phyloP scores from a whole-genome alignment of 192 early-diverging fungal species.

The Haplosporangium gracile region DNA sequence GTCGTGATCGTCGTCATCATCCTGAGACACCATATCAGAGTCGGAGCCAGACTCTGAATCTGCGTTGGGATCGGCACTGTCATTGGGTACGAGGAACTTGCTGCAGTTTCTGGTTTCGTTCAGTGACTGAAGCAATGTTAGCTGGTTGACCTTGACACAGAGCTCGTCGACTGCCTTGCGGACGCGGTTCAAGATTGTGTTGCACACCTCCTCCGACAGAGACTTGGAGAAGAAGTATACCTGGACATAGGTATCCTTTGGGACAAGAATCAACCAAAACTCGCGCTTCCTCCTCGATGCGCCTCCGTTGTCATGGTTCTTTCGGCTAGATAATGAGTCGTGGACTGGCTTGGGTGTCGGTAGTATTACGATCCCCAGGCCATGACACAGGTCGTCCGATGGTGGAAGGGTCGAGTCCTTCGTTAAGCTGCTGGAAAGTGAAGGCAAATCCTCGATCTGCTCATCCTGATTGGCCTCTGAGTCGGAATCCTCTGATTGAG shows the following conservation, averaged over 20 bases:
- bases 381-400: conserved; percentile 63
- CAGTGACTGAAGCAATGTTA: conserved; percentile 71
- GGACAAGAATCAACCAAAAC: conserved; percentile 77
- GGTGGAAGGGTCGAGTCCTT: conserved; percentile 19
- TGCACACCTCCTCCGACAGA: conserved; percentile 62
- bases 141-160: conserved; percentile 75
- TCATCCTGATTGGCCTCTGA: not conserved
- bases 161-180: conserved; percentile 69
- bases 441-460: conserved; percentile 28
- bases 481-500: conserved; percentile 13
- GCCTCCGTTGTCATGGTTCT: conserved; percentile 17
- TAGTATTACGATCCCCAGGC: conserved; percentile 64
- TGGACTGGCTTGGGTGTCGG: conserved; percentile 17
- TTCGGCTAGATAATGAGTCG: not conserved
- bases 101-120: conserved; percentile 74
- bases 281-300: conserved; percentile 41
- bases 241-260: conserved; percentile 65
- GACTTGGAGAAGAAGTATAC: conserved; percentile 80
- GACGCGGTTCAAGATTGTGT: conserved; percentile 66
- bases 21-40: conserved; percentile 67
- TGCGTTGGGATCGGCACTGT: conserved; percentile 23
- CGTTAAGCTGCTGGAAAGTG: conserved; percentile 15
- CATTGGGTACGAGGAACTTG: conserved; percentile 54
- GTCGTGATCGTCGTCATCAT: conserved; percentile 73
- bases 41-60: conserved; percentile 53